Evolutionary conservation across 2,329 filamentous ascomycete species (phyloP).

Genomic region (Hymenotorrendiella dingleyae): DNA sequence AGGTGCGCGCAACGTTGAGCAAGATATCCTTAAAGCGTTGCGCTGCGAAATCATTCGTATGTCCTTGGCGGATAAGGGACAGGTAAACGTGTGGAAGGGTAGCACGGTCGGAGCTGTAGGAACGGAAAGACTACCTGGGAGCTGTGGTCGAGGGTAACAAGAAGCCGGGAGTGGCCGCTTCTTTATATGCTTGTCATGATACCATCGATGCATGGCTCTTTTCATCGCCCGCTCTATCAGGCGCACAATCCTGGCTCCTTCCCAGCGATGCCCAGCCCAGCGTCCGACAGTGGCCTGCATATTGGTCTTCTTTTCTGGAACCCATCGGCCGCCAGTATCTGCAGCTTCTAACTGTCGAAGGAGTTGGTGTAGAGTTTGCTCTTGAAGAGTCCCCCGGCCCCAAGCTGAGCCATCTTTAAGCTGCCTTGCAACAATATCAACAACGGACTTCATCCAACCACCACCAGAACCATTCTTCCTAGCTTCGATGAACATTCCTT

Average conservation of each 20-base stretch:
- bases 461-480: constrained; percentile 52
- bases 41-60: constrained; percentile 92
- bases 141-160: constrained; percentile 64
- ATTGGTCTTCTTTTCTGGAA: constrained; percentile 30
- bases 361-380: constrained; percentile 42
- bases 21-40: constrained; percentile 89
- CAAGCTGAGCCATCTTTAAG: constrained; percentile 79
- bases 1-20: constrained; percentile 75
- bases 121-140: constrained; percentile 67
- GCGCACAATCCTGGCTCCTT: constrained; percentile 78
- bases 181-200: constrained; percentile 70
- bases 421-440: constrained; percentile 85
- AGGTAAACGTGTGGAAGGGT: constrained; percentile 97
- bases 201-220: constrained; percentile 77
- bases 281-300: constrained; percentile 33
- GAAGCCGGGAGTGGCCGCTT: constrained; percentile 48
- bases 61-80: constrained; percentile 82
- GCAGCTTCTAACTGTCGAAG: constrained; percentile 28
- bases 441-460: constrained; percentile 85
- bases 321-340: constrained; percentile 30
- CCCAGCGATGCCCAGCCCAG: constrained; percentile 76
- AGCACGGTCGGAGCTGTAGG: constrained; percentile 90
- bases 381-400: constrained; percentile 67
- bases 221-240: constrained; percentile 81
- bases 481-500: constrained; percentile 76